These are phyloP conservation scores for Rheum nobile DNA, from an alignment of 148 eudicot species.

Conservation along the genomic window DNA sequence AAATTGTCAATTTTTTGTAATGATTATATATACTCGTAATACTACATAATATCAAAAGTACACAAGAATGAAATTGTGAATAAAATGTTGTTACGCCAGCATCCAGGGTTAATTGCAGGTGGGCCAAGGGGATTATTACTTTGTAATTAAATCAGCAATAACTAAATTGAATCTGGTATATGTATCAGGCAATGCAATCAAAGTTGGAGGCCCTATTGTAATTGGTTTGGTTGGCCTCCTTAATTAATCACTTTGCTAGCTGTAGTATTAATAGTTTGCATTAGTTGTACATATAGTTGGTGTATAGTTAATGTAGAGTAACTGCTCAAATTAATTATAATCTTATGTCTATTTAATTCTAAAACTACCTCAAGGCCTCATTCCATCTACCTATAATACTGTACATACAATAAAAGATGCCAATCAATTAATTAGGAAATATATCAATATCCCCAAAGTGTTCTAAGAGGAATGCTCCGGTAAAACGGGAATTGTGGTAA, in stretches of 20 bases:
- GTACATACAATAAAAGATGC: neutral
- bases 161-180: neutral
- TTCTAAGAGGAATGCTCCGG: too few relatives aligned
- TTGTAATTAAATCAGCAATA: neutral
- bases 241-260: constrained; percentile 1
- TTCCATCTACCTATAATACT: neutral
- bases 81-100: too few relatives aligned
- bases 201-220: constrained; percentile 1
- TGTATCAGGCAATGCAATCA: neutral
- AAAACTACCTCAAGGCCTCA: neutral
- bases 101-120: neutral
- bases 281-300: constrained; percentile 8
- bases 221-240: neutral
- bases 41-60: too few relatives aligned
- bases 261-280: neutral
- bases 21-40: too few relatives aligned
- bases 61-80: too few relatives aligned
- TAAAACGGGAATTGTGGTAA: too few relatives aligned
- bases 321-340: constrained; percentile 7
- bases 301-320: constrained; percentile 7
- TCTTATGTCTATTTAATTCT: neutral
- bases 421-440: neutral
- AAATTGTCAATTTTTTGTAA: too few relatives aligned
- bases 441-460: too few relatives aligned
- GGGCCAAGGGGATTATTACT: neutral